These are phyloP conservation scores for Hyaloscypha variabilis DNA, from an alignment of 495 filamentous ascomycete species.

Conservation along the genomic window DNA sequence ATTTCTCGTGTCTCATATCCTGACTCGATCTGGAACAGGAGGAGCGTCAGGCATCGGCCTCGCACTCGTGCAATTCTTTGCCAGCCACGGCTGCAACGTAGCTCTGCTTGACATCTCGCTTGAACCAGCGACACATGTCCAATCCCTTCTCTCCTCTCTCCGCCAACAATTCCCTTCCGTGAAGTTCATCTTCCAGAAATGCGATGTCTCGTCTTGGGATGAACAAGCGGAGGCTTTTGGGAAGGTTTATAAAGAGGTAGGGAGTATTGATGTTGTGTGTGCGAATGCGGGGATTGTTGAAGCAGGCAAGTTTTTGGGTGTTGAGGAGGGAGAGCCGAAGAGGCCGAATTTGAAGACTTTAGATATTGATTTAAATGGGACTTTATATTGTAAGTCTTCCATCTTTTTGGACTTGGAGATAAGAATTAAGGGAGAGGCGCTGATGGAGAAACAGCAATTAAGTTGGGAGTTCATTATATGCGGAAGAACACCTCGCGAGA, in stretches of 20 bases:
- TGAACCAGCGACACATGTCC: conserved; percentile 30
- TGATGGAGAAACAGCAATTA: conserved; percentile 41
- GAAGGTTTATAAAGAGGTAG: conserved; percentile 40
- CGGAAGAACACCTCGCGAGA: conserved; percentile 41
- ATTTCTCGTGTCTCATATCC: neutral
- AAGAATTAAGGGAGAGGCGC: neutral
- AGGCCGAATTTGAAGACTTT: conserved; percentile 45
- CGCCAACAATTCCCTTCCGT: conserved; percentile 39
- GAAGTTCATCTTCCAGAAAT: conserved; percentile 37
- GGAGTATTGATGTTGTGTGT: conserved; percentile 52
- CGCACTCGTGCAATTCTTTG: conserved; percentile 48
- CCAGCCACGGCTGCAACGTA: conserved; percentile 45
- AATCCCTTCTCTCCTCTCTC: conserved; percentile 35
- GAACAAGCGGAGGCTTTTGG: conserved; percentile 36
- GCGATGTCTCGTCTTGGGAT: conserved; percentile 38
- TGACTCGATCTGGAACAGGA: conserved; percentile 34
- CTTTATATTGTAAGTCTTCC: conserved; percentile 46
- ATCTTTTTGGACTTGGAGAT: neutral
- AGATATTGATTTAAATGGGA: conserved; percentile 44
- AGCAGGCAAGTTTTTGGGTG: conserved; percentile 40
- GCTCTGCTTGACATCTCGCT: conserved; percentile 55
- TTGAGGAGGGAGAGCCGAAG: conserved; percentile 32
- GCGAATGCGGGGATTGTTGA: conserved; percentile 60
- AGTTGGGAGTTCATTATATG: conserved; percentile 55
- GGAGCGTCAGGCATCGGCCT: conserved; percentile 59